Base-by-base conservation (phyloP, 1,284 basidiomycete species). In the Cutaneotrichosporon sp. region DNA sequence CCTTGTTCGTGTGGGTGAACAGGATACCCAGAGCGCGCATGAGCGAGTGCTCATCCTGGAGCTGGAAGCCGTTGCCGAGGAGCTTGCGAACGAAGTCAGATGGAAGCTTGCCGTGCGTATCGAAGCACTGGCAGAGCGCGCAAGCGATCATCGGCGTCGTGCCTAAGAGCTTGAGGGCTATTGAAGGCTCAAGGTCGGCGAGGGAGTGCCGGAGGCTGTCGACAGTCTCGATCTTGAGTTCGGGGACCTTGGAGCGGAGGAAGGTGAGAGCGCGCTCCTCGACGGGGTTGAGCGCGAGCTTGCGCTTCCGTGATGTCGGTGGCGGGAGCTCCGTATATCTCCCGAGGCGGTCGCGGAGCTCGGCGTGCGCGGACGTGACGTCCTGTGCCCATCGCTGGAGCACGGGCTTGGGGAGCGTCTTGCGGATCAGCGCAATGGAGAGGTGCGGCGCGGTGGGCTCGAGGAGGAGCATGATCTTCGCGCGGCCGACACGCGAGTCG, bases 11-110 rank as follows among this genome's bases (percentile, higher is more conserved):
- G 43, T 72, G 69, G 27, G 62, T 60, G 24, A 67, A 45, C 16
- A 72, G 34, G 1, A 58, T 46, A 6, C 52, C 38, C 9, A 71
- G 56, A 25, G 62, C 57, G 6, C 63, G 66, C 54, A 71, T 55
- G 29, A 65, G 57, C 0, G 58, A 18, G 16, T 59, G 25, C 29
- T 69, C 66, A 25, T 57, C 54, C 14, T 46, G 18, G 18, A 59
- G 24, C 11, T 51, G 33, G 50, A 46, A 34, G 20, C 54, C 29
- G 33, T 49, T 24, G 13, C 27, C n/a, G 14, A 60, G 38, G 43
- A 58, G 47, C 47, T 50, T 50, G 47, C 24, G 27, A 14, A 50
- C 47, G 18, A 50, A 50, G 18, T 50, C 27, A 10, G 25, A 50
- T 16, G 60, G 60, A 20, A 65, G 60, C 7, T 31, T 31, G 4